phyloP scores from a whole-genome alignment of 164 flowering plant species.

The Vitis vinifera region ASM3070453v1 NC_081810.1:22593001-22593500 shows the following conservation, averaged over 20 bases:
- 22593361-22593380: constrained; percentile 90
- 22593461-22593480: constrained; percentile 99
- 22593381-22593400: constrained; percentile 98
- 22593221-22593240: too few species aligned
- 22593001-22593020: constrained; percentile 99
- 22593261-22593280: background rate
- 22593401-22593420: constrained; percentile 78
- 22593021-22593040: constrained; percentile 92
- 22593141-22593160: constrained; percentile 95
- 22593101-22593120: constrained; percentile 98
- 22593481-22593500: constrained; percentile 97
- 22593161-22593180: constrained; percentile 1
- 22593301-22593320: background rate
- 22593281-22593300: background rate
- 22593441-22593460: constrained; percentile 99
- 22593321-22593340: constrained; percentile 1
- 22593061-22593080: constrained; percentile 98
- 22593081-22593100: constrained; percentile 99
- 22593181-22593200: background rate
- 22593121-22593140: constrained; percentile 99
- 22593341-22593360: constrained; percentile 57
- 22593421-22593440: constrained; percentile 93
- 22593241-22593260: background rate
- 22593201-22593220: too few species aligned
- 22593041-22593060: constrained; percentile 99